Base-by-base conservation (phyloP, 805 yeast genomes). In the Yamadazyma paraphyllophila region DNA sequence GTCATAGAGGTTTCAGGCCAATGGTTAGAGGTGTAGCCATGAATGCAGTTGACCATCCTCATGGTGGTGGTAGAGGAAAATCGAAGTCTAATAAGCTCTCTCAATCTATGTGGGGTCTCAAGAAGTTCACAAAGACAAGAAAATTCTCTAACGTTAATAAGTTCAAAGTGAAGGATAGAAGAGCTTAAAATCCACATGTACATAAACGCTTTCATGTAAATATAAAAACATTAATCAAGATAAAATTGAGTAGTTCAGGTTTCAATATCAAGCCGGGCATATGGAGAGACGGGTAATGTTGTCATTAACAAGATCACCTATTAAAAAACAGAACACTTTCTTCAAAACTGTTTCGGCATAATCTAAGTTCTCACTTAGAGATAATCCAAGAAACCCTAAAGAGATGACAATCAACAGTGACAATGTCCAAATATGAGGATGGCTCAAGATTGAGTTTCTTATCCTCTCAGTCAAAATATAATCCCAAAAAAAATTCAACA, bases 61-160 rank as follows among this genome's bases (percentile, higher is more conserved):
- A 89, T 61, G 99, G 99, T 77, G 99, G 99, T 84, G 99, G 99
- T 73, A 84, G 99, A 78, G 99, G 99, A 81, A 94, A 94, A 69
- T 87, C 96, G 50, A 94, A 94, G 82, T 88, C 96, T 53, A 91
- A 92, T 71, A 92, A 89, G 73, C 78, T 86, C 48, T 88, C 98
- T 14, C 88, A 86, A 75, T 87, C 96, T 45, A 95, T 95, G 65
- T 92, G 98, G 97, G 99, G 99, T 60, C 84, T 83, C 49, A 92
- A 92, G 78, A 95, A 94, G 66, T 85, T 88, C 46, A 91, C 82
- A 74, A 91, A 89, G 80, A 94, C 98, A 12, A 84, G 99, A 72
- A 82, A 85, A 57, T 95, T 96, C 62, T 89, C 88, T 71, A 78
- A 88, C 64, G 83, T 76, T 52, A 94, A 94, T 66, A 83, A 80